A percentile compares a stretch with the other conserved stretches of the same genome.
Evolutionary conservation across 305 asterid species (phyloP).

Genomic region (Ruellia speciosa): DNA sequence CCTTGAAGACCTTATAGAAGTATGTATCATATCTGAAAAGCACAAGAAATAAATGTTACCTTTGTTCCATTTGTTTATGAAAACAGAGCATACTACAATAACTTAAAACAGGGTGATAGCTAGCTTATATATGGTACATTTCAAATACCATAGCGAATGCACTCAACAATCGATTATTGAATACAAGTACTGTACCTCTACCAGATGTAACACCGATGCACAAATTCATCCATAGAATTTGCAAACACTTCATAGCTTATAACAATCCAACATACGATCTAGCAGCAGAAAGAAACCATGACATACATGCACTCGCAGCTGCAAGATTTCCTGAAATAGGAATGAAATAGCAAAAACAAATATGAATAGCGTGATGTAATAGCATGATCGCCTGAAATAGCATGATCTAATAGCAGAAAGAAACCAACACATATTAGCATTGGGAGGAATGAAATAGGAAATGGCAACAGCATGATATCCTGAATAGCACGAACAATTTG

Average conservation of each 20-base stretch:
- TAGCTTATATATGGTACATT: not conserved
- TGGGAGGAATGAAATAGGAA: too few relatives aligned
- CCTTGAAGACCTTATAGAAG: constrained; percentile 85
- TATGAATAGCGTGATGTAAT: too few relatives aligned
- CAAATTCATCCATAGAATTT: constrained; percentile 1
- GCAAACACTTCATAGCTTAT: constrained; percentile 5
- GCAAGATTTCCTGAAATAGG: too few relatives aligned
- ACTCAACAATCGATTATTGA: not conserved
- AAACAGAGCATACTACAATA: not conserved
- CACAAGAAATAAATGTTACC: constrained; percentile 14
- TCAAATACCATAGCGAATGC: not conserved
- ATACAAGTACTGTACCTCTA: not conserved
- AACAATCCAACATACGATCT: not conserved
- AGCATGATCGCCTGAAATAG: too few relatives aligned
- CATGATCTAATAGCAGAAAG: too few relatives aligned
- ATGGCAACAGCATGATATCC: too few relatives aligned
- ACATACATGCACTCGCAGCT: not conserved
- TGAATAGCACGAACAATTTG: too few relatives aligned
- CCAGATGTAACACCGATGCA: too few relatives aligned
- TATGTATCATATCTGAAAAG: constrained; percentile 73
- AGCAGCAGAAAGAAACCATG: not conserved
- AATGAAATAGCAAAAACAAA: too few relatives aligned
- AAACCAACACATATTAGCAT: too few relatives aligned
- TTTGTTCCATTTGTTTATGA: not conserved
- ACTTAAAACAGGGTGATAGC: not conserved